These are phyloP conservation scores for Hanseniaspora valbyensis DNA, from an alignment of 805 yeast genomes.

Conservation along the genomic window DNA sequence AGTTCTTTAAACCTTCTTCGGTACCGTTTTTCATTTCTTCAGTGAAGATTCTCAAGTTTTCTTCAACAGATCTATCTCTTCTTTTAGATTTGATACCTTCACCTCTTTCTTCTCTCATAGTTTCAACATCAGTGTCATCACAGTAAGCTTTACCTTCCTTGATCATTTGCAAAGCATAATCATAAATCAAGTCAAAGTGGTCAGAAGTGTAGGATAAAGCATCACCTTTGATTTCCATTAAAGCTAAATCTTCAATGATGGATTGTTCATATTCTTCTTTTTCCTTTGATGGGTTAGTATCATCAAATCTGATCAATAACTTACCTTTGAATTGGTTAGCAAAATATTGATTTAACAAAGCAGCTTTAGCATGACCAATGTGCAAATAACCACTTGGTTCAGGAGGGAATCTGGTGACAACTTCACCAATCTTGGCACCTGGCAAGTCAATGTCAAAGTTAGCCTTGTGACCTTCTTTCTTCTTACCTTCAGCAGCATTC, in stretches of 20 bases:
- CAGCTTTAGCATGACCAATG: slow-evolving; percentile 98
- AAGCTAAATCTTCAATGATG: slow-evolving; percentile 79
- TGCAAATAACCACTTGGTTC: slow-evolving; percentile 97
- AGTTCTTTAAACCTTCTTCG: too few relatives aligned
- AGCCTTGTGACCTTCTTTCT: slow-evolving; percentile 86
- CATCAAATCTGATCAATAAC: slow-evolving; percentile 92
- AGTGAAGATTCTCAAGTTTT: slow-evolving; percentile 73
- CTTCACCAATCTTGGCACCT: slow-evolving; percentile 86
- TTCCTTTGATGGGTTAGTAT: slow-evolving; percentile 96
- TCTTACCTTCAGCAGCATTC: slow-evolving; percentile 22
- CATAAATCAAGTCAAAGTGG: slow-evolving; percentile 86
- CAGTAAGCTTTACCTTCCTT: slow-evolving; percentile 94
- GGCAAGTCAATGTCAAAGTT: slow-evolving; percentile 87
- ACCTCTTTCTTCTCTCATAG: slow-evolving; percentile 98
- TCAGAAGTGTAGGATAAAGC: slow-evolving; percentile 79
- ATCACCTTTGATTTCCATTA: slow-evolving; percentile 91
- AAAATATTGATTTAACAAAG: slow-evolving; percentile 89
- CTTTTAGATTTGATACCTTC: slow-evolving; percentile 88
- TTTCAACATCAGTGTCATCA: slow-evolving; percentile 89
- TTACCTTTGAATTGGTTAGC: slow-evolving; percentile 94
- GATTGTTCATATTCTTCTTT: slow-evolving; percentile 89
- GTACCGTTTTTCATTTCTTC: slow-evolving; percentile 94
- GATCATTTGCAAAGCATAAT: slow-evolving; percentile 72
- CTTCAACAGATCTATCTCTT: slow-evolving; percentile 88
- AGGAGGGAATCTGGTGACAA: slow-evolving; percentile 98